Conservation (phyloP, 805 yeast species). For the Candida loeiensis region DNA sequence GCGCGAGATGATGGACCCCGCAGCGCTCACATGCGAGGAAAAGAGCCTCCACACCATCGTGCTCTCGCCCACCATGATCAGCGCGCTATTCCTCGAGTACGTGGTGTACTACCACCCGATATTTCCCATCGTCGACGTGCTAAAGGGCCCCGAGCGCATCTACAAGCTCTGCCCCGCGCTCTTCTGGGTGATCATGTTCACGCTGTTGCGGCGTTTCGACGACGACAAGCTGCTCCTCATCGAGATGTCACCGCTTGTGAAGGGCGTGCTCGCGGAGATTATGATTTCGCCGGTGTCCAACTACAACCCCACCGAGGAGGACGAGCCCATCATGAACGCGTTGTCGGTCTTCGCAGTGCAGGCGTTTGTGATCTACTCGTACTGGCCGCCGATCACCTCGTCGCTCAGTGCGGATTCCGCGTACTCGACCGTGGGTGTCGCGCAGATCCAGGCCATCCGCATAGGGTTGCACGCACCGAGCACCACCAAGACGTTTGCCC, state of each 20-base stretch:
- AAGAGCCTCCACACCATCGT: constrained; percentile 70
- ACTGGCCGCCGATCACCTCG: constrained; percentile 96
- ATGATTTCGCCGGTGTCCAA: constrained; percentile 88
- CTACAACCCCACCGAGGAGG: constrained; percentile 72
- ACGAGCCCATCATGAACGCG: constrained; percentile 79
- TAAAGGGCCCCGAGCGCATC: constrained; percentile 76
- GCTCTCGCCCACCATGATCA: constrained; percentile 58
- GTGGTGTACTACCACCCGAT: constrained; percentile 77
- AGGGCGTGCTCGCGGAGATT: constrained; percentile 77
- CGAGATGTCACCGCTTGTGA: constrained; percentile 63
- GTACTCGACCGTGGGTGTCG: constrained; percentile 93
- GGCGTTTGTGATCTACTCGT: constrained; percentile 80
- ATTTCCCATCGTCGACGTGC: constrained; percentile 81
- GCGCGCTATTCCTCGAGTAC: constrained; percentile 63
- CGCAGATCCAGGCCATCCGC: constrained; percentile 86
- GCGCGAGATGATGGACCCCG: constrained; percentile 9
- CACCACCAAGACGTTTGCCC: constrained; percentile 32
- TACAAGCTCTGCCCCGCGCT: constrained; percentile 80
- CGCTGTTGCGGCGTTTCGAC: constrained; percentile 58
- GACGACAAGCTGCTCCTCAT: constrained; percentile 46
- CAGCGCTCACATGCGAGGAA: constrained; percentile 52
- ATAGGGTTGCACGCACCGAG: constrained; percentile 79
- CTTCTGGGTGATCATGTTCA: constrained; percentile 90
- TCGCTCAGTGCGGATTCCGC: constrained; percentile 93
- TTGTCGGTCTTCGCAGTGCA: constrained; percentile 93